Conservation (phyloP, 1,139 yeast species). For the Scheffersomyces parashehatae region DNA sequence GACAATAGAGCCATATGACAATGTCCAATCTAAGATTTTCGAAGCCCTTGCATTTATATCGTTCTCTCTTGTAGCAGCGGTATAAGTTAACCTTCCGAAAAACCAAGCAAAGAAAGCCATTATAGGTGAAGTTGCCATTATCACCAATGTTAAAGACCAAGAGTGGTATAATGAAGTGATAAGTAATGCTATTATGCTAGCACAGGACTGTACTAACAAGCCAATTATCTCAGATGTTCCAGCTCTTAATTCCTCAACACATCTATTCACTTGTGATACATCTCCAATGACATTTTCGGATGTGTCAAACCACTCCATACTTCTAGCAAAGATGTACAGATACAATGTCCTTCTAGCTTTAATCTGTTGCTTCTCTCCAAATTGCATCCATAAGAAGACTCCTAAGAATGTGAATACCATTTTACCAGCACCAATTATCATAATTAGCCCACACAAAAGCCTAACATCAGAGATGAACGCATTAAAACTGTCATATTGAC, state of each 20-base stretch:
- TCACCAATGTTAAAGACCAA: slow-evolving; percentile 81
- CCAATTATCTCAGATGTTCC: slow-evolving; percentile 74
- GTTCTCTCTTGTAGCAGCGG: slow-evolving; percentile 60
- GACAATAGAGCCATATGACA: slow-evolving; percentile 60
- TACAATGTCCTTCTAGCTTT: slow-evolving; percentile 53
- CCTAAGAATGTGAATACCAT: slow-evolving; percentile 56
- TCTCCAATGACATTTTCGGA: slow-evolving; percentile 59
- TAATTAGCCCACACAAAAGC: slow-evolving; percentile 52
- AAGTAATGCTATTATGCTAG: slow-evolving; percentile 56
- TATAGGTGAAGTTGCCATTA: slow-evolving; percentile 71
- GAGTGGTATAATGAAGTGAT: slow-evolving; percentile 73
- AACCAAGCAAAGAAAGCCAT: slow-evolving; percentile 51
- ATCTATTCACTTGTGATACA: slow-evolving; percentile 64
- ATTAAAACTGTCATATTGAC: slow-evolving; percentile 22
- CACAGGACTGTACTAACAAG: slow-evolving; percentile 49
- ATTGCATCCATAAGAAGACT: slow-evolving; percentile 60
- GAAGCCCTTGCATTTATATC: slow-evolving; percentile 55
- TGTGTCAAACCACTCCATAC: slow-evolving; percentile 61
- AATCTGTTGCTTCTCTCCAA: slow-evolving; percentile 72
- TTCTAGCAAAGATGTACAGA: slow-evolving; percentile 33
- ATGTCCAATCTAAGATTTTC: slow-evolving; percentile 67
- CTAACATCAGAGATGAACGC: slow-evolving; percentile 47
- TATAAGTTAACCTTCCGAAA: slow-evolving; percentile 54
- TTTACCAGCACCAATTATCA: slow-evolving; percentile 57
- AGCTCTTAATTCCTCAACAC: slow-evolving; percentile 73